Evolutionary conservation across 441 rosid species (phyloP), one percentile per base, ranked within the genome.

Genomic region (Populus tomentosa): DNA sequence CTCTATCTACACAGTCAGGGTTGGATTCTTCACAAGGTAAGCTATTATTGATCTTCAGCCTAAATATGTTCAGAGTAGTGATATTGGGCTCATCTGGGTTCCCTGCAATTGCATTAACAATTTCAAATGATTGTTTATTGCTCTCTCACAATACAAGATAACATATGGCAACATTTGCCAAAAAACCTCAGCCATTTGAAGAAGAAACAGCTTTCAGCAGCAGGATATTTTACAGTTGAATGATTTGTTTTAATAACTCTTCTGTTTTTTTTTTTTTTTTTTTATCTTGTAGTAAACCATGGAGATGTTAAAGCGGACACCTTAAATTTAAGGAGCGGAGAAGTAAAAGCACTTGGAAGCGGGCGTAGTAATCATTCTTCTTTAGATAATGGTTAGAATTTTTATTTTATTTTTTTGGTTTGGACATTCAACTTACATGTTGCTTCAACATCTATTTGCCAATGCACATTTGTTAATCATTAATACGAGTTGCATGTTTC

Each of bases 21-120:
- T 71, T 84, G 59, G 90, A 88, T 75, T 82, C 83, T 79, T 83
- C 86, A 62, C 92, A 85, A 88, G 92, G 94, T 89, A 79, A 35
- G 79, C 9, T 11, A 9, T 62, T 53, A 18, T 42, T 68, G 23
- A 9, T 53, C 61, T 53, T 53, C 61, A 53, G 20, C 21, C 20
- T 69, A 7, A 67, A 28, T 46, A 4, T 68, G 36, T 72, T 75
- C 35, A 23, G 38, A 23, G 67, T 68, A 30, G 21, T 69, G 28
- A 40, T 67, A 1, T 11, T 32, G 67, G 63, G 46, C 14, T 46
- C 32, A 35, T 53, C n/a, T 53, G 61, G 7, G n/a, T 1, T 50
- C 24, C 53, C 6, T 14, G 8, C 23, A 30, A 11, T 67, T 63
- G 71, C 35, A 63, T 4, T 30, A 36, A 30, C 32, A 21, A 20